phyloP scores from a whole-genome alignment of 2,329 filamentous ascomycete genomes.

The Periconia sp. region DNA sequence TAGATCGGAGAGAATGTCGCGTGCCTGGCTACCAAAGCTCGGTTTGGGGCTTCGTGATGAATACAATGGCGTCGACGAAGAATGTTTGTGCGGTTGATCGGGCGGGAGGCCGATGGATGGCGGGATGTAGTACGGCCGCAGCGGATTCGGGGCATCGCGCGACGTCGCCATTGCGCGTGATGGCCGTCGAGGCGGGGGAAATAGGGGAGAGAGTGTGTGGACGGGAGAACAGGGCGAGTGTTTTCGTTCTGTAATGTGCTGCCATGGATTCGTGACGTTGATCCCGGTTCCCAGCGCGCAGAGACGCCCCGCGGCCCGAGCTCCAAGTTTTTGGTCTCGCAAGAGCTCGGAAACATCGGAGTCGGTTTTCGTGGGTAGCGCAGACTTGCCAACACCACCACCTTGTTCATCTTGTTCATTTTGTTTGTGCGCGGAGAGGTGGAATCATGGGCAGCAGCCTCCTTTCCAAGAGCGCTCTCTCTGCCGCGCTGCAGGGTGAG shows the following conservation, averaged over 20 bases:
- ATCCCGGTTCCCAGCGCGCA: too few relatives aligned
- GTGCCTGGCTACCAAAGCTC: conserved; percentile 68
- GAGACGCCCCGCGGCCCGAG: background rate
- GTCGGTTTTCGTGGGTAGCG: background rate
- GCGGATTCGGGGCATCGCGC: conserved; percentile 63
- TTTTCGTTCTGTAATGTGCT: conserved; percentile 1
- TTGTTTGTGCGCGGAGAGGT: background rate
- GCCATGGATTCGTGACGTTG: conserved; percentile 17
- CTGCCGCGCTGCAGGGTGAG: conserved; percentile 12
- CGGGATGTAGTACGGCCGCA: conserved; percentile 74
- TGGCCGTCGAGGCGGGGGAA: conserved; percentile 2
- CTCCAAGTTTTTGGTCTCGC: background rate
- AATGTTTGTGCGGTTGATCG: conserved; percentile 46
- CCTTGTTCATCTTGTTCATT: background rate
- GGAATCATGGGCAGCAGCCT: conserved; percentile 12
- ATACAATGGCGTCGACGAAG: conserved; percentile 40
- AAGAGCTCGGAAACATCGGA: background rate
- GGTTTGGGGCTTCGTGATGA: conserved; percentile 49
- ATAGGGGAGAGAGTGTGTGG: conserved; percentile 10
- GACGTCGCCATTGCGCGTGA: conserved; percentile 48
- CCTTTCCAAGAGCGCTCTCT: conserved; percentile 8
- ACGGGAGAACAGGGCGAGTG: too few relatives aligned
- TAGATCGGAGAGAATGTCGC: conserved; percentile 86
- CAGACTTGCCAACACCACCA: conserved; percentile 16
- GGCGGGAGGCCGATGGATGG: conserved; percentile 68